Base-by-base conservation (phyloP, 371 early-diverging fungal genomes). In the Mortierella polycephala region DNA sequence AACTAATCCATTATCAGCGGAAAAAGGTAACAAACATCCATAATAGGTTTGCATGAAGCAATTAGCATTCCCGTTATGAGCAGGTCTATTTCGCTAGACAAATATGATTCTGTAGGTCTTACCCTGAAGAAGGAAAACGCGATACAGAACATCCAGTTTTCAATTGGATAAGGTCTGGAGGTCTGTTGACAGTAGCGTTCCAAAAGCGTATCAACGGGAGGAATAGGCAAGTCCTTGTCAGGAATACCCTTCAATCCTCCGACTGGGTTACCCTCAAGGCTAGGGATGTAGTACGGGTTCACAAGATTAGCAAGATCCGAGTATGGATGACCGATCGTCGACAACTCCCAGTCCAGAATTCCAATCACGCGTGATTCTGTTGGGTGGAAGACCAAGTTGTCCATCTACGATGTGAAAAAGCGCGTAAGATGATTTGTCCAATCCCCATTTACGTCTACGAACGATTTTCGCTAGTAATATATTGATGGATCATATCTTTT, bases 341-440 rank as follows among this genome's bases (percentile, higher is more conserved):
- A 93, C 16, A 98, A 82, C 75, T 98, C 98, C 97, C 98, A 98
- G 74, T 97, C 98, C 37, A 98, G 86, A n/a, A 97, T 86, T 20
- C 96, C 97, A 80, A 96, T 93, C 10, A 98, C 92, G 2, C 84
- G 79, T 20, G 93, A 86, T 40, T 93, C 87, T 8, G 88, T 89
- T 55, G 94, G 92, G 69, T 96, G 94, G 85, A 92, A 96, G 10
- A 94, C 89, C 51, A 95, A 76, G 69, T 94, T 94, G 72, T 94
- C 94, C 56, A 94, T 86, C 87, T 85, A 45, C 40, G 30, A 46
- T 16, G 16, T 46, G 3, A 46, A 45, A 46, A 46, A 49, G 49
- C 10, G 2, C 14, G 49, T 21, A 45, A 23, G 18, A 18, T 11
- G 1, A 21, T 5, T 20, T 11, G 23, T 13, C 37, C 8, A 57